These are phyloP conservation scores for Escovopsis sp. DNA, from an alignment of 2,329 filamentous ascomycete genomes.

Conservation along the genomic window DNA sequence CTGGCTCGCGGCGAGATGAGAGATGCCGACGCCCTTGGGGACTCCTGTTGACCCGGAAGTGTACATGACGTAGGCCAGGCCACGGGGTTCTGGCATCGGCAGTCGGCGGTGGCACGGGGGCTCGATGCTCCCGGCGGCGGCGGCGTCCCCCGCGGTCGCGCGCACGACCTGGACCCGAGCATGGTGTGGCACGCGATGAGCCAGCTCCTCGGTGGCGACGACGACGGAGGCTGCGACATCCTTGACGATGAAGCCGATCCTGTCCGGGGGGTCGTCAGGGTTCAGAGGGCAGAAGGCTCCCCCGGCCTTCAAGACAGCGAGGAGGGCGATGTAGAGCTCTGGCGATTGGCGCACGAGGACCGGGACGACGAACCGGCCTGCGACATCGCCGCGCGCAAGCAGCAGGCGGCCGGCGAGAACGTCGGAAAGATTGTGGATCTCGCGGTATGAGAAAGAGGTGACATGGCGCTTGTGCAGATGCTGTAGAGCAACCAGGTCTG, in stretches of 20 bases:
- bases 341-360: slow-evolving; percentile 65
- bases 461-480: slow-evolving; percentile 12
- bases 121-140: background rate
- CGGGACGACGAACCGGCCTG: slow-evolving; percentile 43
- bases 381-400: background rate
- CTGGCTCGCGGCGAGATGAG: slow-evolving; percentile 67
- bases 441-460: slow-evolving; percentile 41
- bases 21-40: slow-evolving; percentile 76
- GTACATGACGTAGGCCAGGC: slow-evolving; percentile 80
- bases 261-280: slow-evolving; percentile 60
- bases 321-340: slow-evolving; percentile 59
- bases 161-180: slow-evolving; percentile 20
- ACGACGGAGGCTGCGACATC: slow-evolving; percentile 60
- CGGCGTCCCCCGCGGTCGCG: slow-evolving; percentile 13
- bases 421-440: slow-evolving; percentile 45
- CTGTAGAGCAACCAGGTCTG: slow-evolving; percentile 17
- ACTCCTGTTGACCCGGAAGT: slow-evolving; percentile 81
- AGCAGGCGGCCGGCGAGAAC: slow-evolving; percentile 37
- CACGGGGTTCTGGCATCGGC: slow-evolving; percentile 13
- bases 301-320: slow-evolving; percentile 68
- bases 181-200: slow-evolving; percentile 22
- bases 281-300: slow-evolving; percentile 77
- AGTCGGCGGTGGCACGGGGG: slow-evolving; percentile 6
- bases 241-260: slow-evolving; percentile 64
- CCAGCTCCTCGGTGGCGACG: slow-evolving; percentile 43